Percentiles rank a stretch among this genome's conserved stretches.
Evolutionary conservation across 2,329 filamentous ascomycete genomes (phyloP).

Genomic region (Claviceps digitariae): DNA sequence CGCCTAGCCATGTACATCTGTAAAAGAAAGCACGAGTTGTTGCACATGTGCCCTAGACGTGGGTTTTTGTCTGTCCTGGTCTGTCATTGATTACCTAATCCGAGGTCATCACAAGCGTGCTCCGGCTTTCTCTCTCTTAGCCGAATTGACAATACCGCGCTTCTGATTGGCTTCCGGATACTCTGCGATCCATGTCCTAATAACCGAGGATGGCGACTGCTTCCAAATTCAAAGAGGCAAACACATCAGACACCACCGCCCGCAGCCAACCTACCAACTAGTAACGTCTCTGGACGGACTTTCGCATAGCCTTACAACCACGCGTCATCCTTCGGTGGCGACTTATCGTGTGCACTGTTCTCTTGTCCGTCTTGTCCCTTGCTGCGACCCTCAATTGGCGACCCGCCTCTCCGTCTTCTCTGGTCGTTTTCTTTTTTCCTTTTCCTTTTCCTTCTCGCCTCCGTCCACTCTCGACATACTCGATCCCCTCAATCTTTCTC

Average conservation of each 20-base stretch:
- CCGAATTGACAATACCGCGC: conserved; percentile 18
- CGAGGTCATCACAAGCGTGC: neutral
- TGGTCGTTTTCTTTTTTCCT: neutral
- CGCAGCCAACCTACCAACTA: neutral
- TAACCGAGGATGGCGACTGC: conserved; percentile 9
- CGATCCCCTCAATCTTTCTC: neutral
- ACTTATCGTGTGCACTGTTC: neutral
- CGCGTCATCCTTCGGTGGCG: conserved; percentile 1
- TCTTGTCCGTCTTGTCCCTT: neutral
- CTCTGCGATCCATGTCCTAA: conserved; percentile 4
- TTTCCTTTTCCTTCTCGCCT: neutral
- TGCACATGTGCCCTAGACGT: too few relatives aligned
- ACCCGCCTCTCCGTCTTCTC: neutral
- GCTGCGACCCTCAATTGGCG: neutral
- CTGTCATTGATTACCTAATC: neutral
- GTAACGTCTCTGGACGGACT: neutral
- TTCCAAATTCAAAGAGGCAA: conserved; percentile 3
- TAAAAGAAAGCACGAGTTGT: too few relatives aligned
- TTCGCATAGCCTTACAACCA: neutral
- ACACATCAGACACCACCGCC: too few relatives aligned
- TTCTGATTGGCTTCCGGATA: conserved; percentile 8
- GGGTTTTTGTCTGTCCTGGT: too few relatives aligned
- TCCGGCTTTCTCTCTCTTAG: conserved; percentile 16
- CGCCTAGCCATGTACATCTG: too few relatives aligned
- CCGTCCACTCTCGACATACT: neutral